phyloP scores from a whole-genome alignment of 768 basidiomycete genomes.

The Tylopilus vinaceipallidus region DNA sequence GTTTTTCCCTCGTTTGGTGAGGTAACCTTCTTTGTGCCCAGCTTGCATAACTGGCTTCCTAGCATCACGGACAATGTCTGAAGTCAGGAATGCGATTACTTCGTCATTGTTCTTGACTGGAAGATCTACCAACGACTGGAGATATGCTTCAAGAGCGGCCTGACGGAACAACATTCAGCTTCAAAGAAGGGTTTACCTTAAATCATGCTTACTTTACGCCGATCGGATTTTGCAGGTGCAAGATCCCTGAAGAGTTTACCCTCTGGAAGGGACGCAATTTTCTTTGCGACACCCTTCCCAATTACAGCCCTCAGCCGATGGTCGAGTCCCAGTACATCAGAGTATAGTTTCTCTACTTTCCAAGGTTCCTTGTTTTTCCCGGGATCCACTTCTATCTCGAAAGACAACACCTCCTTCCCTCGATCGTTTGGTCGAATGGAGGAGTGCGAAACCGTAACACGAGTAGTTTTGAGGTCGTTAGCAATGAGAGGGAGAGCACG shows the following conservation, averaged over 20 bases:
- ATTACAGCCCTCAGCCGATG: conserved; percentile 57
- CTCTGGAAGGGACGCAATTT: conserved; percentile 81
- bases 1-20: conserved; percentile 95
- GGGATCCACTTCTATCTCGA: conserved; percentile 75
- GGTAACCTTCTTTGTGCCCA: conserved; percentile 91
- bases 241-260: conserved; percentile 95
- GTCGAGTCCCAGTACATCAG: conserved; percentile 88
- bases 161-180: conserved; percentile 28
- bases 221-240: conserved; percentile 94
- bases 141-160: conserved; percentile 80
- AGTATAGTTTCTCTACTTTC: conserved; percentile 91
- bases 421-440: conserved; percentile 86
- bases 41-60: conserved; percentile 75
- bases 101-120: conserved; percentile 87
- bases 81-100: conserved; percentile 88
- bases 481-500: conserved; percentile 71
- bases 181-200: background rate
- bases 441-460: conserved; percentile 70
- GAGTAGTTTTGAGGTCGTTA: conserved; percentile 71
- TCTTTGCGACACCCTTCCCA: conserved; percentile 72
- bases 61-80: conserved; percentile 77
- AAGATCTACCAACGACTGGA: conserved; percentile 78
- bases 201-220: conserved; percentile 71
- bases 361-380: conserved; percentile 69
- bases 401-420: conserved; percentile 90